A percentile compares a stretch with the other conserved stretches of the same genome.
These are phyloP conservation scores for Apiospora koreana DNA, from an alignment of 2,329 filamentous ascomycete genomes.

Conservation along the genomic window DNA sequence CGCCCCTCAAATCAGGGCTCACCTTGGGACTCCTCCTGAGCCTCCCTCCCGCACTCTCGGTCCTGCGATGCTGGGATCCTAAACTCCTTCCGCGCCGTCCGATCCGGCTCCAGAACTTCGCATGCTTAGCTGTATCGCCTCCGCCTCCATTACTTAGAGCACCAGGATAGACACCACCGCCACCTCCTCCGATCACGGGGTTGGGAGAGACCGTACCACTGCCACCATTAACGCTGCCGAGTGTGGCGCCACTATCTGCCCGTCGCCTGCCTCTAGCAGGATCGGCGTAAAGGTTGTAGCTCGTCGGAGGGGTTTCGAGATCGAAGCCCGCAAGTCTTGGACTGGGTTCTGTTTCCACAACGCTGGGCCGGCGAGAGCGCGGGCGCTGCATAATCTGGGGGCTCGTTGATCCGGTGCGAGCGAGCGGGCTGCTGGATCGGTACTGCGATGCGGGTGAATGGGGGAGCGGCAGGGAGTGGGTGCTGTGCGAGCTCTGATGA, in stretches of 20 bases:
- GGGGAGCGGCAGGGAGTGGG: conserved; percentile 14
- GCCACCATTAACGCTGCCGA: background rate
- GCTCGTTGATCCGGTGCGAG: conserved; percentile 23
- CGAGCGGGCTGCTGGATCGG: conserved; percentile 11
- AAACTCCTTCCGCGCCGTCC: background rate
- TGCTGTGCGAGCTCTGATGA: conserved; percentile 36
- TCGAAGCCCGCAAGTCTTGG: conserved; percentile 31
- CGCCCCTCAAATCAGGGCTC: conserved; percentile 11
- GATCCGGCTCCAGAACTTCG: conserved; percentile 13
- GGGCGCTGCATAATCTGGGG: conserved; percentile 28
- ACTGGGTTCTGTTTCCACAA: conserved; percentile 48
- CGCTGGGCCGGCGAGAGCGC: conserved; percentile 35
- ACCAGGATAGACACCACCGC: background rate
- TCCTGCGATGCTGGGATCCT: background rate
- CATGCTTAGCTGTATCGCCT: background rate
- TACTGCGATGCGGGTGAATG: conserved; percentile 10
- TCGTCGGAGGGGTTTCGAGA: conserved; percentile 26
- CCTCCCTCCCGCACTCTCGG: conserved; percentile 15
- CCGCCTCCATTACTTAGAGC: background rate
- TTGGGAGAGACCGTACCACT: background rate
- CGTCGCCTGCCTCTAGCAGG: conserved; percentile 19
- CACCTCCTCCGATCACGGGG: background rate
- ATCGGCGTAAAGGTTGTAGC: conserved; percentile 29
- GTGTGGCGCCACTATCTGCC: background rate
- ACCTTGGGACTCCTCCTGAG: background rate